These are phyloP conservation scores for Erythrophleum fordii DNA, from an alignment of 306 rosid genomes.

Conservation along the genomic window DNA sequence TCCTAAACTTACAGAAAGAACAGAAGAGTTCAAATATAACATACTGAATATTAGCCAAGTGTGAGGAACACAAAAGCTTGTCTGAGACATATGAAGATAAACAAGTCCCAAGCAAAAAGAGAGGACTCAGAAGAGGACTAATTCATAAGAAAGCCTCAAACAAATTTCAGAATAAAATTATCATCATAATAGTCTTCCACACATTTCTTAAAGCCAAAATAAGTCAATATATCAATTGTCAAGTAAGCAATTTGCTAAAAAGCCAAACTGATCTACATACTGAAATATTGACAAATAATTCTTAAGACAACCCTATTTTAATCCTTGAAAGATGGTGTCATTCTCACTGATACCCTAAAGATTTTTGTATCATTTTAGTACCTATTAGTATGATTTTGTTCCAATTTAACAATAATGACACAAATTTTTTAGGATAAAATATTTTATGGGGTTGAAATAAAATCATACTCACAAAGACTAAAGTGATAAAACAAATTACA, in stretches of 20 bases:
- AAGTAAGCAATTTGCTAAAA: slow-evolving; percentile 1
- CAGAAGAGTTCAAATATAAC: not conserved
- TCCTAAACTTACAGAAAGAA: not conserved
- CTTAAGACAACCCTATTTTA: not conserved
- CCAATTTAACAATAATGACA: too few species aligned
- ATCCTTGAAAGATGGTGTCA: too few species aligned
- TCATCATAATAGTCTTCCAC: not conserved
- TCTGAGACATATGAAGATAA: not conserved
- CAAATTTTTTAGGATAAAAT: too few species aligned
- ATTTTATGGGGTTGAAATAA: too few species aligned
- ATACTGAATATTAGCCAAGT: not conserved
- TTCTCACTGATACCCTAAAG: too few species aligned
- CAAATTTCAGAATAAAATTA: not conserved
- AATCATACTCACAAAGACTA: too few species aligned
- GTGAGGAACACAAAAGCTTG: not conserved
- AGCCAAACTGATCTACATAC: not conserved
- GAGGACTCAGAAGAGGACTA: not conserved
- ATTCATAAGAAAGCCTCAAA: not conserved
- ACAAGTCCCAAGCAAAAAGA: not conserved
- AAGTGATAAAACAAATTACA: too few species aligned
- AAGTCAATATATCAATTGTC: not conserved
- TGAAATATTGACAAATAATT: slow-evolving; percentile 1
- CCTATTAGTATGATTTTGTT: too few species aligned
- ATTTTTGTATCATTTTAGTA: too few species aligned
- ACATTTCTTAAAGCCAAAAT: not conserved